Conservation (phyloP, 73 alveolate species). For the Paramecium sonneborni region DNA sequence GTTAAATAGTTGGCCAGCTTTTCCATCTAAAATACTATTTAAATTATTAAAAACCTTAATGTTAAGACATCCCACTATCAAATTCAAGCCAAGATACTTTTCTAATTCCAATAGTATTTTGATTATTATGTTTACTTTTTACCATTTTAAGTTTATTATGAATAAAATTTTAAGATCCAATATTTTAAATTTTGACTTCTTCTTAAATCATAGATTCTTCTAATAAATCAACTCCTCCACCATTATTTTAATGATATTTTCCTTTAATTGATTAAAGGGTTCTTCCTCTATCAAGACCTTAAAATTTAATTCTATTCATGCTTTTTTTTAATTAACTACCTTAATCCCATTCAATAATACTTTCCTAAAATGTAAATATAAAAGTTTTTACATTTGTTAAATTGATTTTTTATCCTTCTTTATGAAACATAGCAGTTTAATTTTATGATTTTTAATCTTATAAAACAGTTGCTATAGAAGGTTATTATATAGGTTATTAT, state of each 20-base stretch:
- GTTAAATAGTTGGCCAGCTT: background rate
- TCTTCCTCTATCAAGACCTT: constrained; percentile 4
- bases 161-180: constrained; percentile 28
- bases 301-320: background rate
- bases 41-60: background rate
- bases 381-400: background rate
- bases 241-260: background rate
- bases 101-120: background rate
- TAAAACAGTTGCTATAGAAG: background rate
- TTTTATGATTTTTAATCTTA: constrained; percentile 13
- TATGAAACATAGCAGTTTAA: background rate
- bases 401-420: background rate
- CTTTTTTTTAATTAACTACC: constrained; percentile 18
- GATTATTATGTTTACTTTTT: background rate
- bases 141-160: background rate
- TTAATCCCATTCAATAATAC: constrained; percentile 36
- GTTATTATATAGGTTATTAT: background rate
- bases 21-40: background rate
- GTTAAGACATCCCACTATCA: background rate
- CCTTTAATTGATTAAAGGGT: constrained; percentile 22
- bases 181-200: background rate
- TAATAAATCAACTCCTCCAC: background rate
- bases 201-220: constrained; percentile 22
- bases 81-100: constrained; percentile 19
- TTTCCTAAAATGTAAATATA: background rate